phyloP scores from a whole-genome alignment of 495 filamentous ascomycete genomes.

The Sporormia fimetaria region DNA sequence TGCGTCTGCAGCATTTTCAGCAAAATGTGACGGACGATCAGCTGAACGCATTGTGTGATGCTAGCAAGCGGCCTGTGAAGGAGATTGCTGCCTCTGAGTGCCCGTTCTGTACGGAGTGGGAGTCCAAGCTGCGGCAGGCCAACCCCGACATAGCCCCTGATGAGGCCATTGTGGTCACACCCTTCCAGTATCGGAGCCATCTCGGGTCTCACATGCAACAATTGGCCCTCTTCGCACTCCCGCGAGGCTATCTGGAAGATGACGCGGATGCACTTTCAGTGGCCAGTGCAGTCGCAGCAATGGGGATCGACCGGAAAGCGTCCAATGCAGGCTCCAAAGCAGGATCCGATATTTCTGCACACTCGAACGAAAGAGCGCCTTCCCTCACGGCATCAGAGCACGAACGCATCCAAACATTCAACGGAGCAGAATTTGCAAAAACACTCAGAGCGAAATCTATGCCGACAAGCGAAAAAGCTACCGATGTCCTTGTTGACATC shows the following conservation, averaged over 20 bases:
- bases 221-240: slow-evolving; percentile 16
- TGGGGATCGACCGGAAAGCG: too few relatives aligned
- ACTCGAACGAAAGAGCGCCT: too few relatives aligned
- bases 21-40: slow-evolving; percentile 5
- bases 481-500: too few relatives aligned
- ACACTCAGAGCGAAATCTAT: too few relatives aligned
- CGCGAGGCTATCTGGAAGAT: slow-evolving; percentile 5
- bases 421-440: too few relatives aligned
- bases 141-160: slow-evolving; percentile 3
- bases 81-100: slow-evolving; percentile 4
- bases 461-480: too few relatives aligned
- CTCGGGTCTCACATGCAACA: slow-evolving; percentile 17
- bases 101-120: slow-evolving; percentile 9
- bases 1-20: background rate
- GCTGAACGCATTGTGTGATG: slow-evolving; percentile 1
- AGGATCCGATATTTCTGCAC: too few relatives aligned
- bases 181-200: slow-evolving; percentile 11
- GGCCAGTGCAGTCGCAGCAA: too few relatives aligned
- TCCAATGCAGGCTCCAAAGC: too few relatives aligned
- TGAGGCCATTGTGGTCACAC: slow-evolving; percentile 8
- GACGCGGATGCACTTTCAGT: slow-evolving; percentile 6
- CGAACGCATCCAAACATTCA: too few relatives aligned
- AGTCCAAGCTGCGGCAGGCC: background rate
- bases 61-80: background rate
- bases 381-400: too few relatives aligned